phyloP scores from a whole-genome alignment of 805 yeast species.

The Metschnikowia reukaufii region DNA sequence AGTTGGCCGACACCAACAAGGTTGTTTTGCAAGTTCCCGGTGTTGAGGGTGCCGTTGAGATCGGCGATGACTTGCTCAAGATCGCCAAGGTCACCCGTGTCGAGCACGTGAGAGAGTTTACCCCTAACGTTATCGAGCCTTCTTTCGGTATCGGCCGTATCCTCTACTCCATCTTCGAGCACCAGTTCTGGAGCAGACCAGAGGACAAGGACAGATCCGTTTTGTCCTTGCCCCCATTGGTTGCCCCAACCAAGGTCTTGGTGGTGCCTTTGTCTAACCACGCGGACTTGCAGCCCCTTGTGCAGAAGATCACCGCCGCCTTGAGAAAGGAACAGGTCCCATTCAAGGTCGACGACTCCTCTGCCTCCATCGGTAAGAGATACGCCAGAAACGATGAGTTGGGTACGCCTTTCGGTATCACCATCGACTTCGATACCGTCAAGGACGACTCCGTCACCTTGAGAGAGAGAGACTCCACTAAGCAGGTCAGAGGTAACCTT shows the following conservation, averaged over 20 bases:
- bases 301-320: slow-evolving; percentile 63
- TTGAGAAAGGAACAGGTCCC: slow-evolving; percentile 84
- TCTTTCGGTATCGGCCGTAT: slow-evolving; percentile 99
- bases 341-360: slow-evolving; percentile 94
- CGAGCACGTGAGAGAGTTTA: slow-evolving; percentile 91
- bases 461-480: slow-evolving; percentile 96
- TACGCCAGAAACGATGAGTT: slow-evolving; percentile 97
- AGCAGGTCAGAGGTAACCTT: slow-evolving; percentile 90
- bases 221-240: slow-evolving; percentile 88
- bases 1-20: slow-evolving; percentile 60
- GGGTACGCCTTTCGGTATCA: slow-evolving; percentile 98
- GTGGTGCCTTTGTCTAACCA: slow-evolving; percentile 91
- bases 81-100: slow-evolving; percentile 77
- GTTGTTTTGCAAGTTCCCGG: slow-evolving; percentile 70
- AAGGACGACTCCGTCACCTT: slow-evolving; percentile 86
- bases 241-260: slow-evolving; percentile 96
- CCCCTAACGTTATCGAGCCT: slow-evolving; percentile 98
- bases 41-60: slow-evolving; percentile 54
- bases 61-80: slow-evolving; percentile 68
- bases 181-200: slow-evolving; percentile 91
- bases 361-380: slow-evolving; percentile 97
- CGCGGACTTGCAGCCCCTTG: slow-evolving; percentile 73
- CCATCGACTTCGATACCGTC: slow-evolving; percentile 91
- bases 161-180: slow-evolving; percentile 89
- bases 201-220: slow-evolving; percentile 83